Percentiles rank a stretch among this genome's conserved stretches.
Evolutionary conservation across 2,329 filamentous ascomycete genomes (phyloP).

Genomic region (Phialophora macrospora): DNA sequence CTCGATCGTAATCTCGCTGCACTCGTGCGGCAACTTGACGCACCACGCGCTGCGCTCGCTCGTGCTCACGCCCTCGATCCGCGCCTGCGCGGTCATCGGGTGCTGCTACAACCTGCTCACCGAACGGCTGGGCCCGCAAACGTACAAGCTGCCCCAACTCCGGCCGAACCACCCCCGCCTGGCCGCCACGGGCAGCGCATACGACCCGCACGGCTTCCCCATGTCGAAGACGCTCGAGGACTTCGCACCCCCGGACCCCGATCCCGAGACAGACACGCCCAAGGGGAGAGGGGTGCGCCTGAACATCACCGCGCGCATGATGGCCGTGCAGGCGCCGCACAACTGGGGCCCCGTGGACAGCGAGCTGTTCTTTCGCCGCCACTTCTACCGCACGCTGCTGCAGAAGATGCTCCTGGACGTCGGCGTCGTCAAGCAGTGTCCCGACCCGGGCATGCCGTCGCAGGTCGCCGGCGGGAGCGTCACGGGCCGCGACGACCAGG

Average conservation of each 20-base stretch:
- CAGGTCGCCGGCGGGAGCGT: constrained; percentile 38
- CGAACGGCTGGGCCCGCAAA: constrained; percentile 82
- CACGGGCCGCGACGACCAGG: constrained; percentile 45
- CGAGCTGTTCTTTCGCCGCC: constrained; percentile 84
- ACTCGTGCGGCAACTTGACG: constrained; percentile 96
- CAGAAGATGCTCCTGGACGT: constrained; percentile 91
- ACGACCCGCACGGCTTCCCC: constrained; percentile 89
- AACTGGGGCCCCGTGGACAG: constrained; percentile 88
- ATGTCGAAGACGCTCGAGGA: constrained; percentile 75
- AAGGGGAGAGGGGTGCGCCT: constrained; percentile 76
- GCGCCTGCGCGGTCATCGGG: constrained; percentile 91
- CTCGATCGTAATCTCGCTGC: constrained; percentile 85
- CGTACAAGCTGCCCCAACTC: constrained; percentile 79
- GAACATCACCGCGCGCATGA: constrained; percentile 96
- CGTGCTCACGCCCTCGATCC: constrained; percentile 78
- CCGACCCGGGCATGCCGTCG: constrained; percentile 34
- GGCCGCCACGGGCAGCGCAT: constrained; percentile 68
- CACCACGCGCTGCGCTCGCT: constrained; percentile 91
- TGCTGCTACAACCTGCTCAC: constrained; percentile 98
- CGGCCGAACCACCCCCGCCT: constrained; percentile 75
- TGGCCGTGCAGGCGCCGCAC: constrained; percentile 92
- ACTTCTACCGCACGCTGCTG: constrained; percentile 88
- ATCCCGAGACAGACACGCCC: constrained; percentile 32
- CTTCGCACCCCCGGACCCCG: constrained; percentile 53
- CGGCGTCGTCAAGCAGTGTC: constrained; percentile 68